Base-by-base conservation (phyloP, 2,329 filamentous ascomycete species). In the Colletotrichum cordylinicola region DNA sequence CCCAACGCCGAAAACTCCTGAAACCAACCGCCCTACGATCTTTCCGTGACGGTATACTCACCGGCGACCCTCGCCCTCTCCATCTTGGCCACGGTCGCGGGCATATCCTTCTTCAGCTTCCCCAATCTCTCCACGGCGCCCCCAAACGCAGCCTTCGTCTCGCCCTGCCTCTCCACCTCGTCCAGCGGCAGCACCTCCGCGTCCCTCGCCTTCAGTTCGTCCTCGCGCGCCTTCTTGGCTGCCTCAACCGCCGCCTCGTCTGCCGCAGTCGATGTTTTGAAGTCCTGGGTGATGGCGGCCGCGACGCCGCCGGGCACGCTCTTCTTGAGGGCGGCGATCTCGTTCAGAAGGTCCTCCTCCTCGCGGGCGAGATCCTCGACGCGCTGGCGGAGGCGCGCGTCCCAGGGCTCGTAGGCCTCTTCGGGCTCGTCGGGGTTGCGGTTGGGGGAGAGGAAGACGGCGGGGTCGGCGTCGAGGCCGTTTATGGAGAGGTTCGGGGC, bases 261-360 rank as follows among this genome's bases (percentile, higher is more conserved):
- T n/a, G 84, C 85, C 2, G 82, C 81, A 61, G 83, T 82, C 27
- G 88, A 80, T 27, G 81, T 82, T 58, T 87, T 85, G 56, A 87
- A 85, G 78, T 87, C 86, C 43, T 83, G 78, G 6, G 82, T 79
- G 15, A 90, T 88, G 0, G 87, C 86, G 12, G 82, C 80, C 10
- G 90, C 89, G 0, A 87, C 86, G 12, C 84, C 80, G 18, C 80
- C 81, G 24, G 91, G 90, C 2, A 91, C 87, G 76, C 84, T 83
- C 77, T 89, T 88, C 82, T 92, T 92, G n/a, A 92, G 86, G 35
- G 85, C 84, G 9, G 92, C 91, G 79, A 93, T 92, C 79, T 93
- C 90, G 78, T 91, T 90, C 60, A 93, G 89, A 4, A 93, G 87
- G 80, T 91, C 91, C 80, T 93, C 91, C 79, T 93, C 92, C 74